Base-by-base conservation (phyloP, 805 yeast species). In the Schwanniomyces vanrijiae region DNA sequence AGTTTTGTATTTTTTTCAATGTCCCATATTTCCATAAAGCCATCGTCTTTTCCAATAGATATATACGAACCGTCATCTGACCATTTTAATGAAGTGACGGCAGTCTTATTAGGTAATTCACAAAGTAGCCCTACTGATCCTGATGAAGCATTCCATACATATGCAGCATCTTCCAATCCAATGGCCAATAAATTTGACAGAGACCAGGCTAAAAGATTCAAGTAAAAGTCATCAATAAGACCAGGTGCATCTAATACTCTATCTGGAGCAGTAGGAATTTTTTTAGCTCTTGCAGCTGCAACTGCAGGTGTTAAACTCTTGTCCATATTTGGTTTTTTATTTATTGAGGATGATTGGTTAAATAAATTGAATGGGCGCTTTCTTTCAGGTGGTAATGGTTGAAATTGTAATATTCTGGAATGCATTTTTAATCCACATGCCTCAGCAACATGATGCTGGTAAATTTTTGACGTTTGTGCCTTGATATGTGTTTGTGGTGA, bases 221-320 rank as follows among this genome's bases (percentile, higher is more conserved):
- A 75, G 64, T 92, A 94, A 65, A 90, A 94, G 69, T 94, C 99
- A 65, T 94, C 96, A 19, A 86, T 78, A 48, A 91, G 77, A 0
- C 96, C 97, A 0, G 99, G 99, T 0, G 98, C 99, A 68, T 94
- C 99, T 35, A 94, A 74, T 1, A 94, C 96, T 52, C 96, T 79
- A 54, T 89, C 96, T 1, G 99, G 98, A 28, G 89, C 88, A 0
- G 89, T 82, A 21, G 95, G 89, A 40, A 94, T 77, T 55, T 83
- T 84, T 54, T 96, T 82, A 42, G 88, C 80, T 57, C 90, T 74
- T 14, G 87, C 83, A 31, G 82, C 76, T 4, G 86, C 87, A 22
- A 78, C 73, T 10, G 77, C 68, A 0, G 83, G 77, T 9, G 74
- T 68, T 40, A 70, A 59, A 31, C 70, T 61, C 42, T 66, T 65